Conservation (phyloP, 345 rosid genomes). For the Salix brachista region DNA sequence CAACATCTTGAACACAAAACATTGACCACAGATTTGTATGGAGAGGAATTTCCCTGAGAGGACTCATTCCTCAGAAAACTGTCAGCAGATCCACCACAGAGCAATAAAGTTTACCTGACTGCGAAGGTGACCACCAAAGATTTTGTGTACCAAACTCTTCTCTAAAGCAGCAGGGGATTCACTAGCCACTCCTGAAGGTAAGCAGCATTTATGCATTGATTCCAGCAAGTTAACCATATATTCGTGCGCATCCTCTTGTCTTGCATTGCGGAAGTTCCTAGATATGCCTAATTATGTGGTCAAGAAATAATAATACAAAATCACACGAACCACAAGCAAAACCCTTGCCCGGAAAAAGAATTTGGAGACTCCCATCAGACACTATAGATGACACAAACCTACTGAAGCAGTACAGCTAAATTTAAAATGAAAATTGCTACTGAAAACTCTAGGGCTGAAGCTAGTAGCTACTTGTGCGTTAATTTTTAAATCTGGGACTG, state of each 20-base stretch:
- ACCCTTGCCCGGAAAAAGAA: not conserved
- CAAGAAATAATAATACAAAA: constrained; percentile 32
- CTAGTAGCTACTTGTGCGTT: not conserved
- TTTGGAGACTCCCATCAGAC: not conserved
- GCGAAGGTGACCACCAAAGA: constrained; percentile 88
- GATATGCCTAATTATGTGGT: constrained; percentile 70
- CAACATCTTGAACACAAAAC: not conserved
- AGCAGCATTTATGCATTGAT: constrained; percentile 95
- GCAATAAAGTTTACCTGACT: constrained; percentile 59
- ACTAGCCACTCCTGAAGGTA: constrained; percentile 88
- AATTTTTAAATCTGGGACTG: not conserved
- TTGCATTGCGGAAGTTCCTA: constrained; percentile 63
- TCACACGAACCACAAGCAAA: not conserved
- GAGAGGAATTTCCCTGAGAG: not conserved
- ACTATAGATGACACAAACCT: not conserved
- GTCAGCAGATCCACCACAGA: not conserved
- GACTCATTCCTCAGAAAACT: not conserved
- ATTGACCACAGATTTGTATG: not conserved
- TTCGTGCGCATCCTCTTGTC: constrained; percentile 98
- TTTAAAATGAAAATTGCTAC: not conserved
- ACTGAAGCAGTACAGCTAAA: not conserved
- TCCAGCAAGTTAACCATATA: constrained; percentile 93
- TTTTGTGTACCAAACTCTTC: constrained; percentile 89
- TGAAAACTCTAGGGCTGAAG: too few species aligned
- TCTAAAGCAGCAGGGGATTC: constrained; percentile 88